Evolutionary conservation across 768 basidiomycete genomes (phyloP).

Genomic region (Sarcodon aspratus): DNA sequence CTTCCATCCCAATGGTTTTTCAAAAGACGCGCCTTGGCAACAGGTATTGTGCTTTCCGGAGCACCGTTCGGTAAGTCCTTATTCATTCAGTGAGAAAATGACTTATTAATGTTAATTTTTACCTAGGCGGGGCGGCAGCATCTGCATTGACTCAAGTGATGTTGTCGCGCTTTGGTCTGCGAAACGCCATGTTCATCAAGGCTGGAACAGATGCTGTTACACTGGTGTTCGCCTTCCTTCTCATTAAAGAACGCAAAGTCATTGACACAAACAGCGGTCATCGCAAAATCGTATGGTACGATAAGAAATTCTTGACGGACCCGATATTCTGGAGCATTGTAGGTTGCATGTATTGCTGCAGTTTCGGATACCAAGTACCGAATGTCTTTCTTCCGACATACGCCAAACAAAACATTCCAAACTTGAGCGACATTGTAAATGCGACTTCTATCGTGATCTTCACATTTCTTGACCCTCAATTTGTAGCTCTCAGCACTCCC

Average conservation of each 20-base stretch:
- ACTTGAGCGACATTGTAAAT: conserved; percentile 6
- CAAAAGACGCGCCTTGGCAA: conserved; percentile 6
- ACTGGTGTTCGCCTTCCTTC: conserved; percentile 15
- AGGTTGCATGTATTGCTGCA: conserved; percentile 17
- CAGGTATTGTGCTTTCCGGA: conserved; percentile 9
- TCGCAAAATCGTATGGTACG: conserved; percentile 8
- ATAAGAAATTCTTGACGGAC: conserved; percentile 10
- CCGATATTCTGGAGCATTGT: too few species aligned
- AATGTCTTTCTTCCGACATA: conserved; percentile 10
- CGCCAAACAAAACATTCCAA: conserved; percentile 6
- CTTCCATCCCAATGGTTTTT: conserved; percentile 11
- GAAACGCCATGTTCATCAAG: conserved; percentile 21
- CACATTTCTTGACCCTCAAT: too few species aligned
- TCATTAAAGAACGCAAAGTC: conserved; percentile 18
- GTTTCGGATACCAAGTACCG: conserved; percentile 9
- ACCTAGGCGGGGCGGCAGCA: conserved; percentile 7
- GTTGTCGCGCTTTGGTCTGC: conserved; percentile 18
- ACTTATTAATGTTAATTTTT: not conserved
- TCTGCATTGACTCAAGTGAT: conserved; percentile 5
- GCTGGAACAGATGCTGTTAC: conserved; percentile 15
- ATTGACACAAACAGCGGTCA: conserved; percentile 5
- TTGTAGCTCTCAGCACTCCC: conserved; percentile 7
- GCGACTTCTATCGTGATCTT: not conserved
- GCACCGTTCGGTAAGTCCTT: conserved; percentile 7
- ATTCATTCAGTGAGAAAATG: not conserved